Conservation (phyloP, 306 rosid species). For the Sindora glabra region DNA sequence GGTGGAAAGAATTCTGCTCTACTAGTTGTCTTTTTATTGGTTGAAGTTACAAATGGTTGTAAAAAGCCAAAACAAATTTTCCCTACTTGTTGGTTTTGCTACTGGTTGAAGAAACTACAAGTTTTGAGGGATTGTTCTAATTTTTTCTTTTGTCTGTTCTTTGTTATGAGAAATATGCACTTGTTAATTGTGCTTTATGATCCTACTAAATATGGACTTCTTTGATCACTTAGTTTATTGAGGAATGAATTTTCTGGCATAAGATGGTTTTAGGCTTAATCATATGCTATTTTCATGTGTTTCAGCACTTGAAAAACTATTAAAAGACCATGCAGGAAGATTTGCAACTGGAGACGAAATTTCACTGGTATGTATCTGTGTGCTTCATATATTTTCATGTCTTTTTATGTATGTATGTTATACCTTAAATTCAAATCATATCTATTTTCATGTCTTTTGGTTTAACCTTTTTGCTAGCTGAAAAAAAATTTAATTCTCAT, state of each 20-base stretch:
- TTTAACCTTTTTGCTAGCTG: no score
- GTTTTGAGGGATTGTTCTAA: background rate
- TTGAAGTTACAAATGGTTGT: no score
- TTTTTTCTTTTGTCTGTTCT: background rate
- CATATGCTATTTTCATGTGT: background rate
- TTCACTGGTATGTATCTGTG: background rate
- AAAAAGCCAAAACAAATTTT: no score
- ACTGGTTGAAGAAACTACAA: background rate
- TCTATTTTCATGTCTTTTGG: no score
- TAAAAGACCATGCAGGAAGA: constrained; percentile 41
- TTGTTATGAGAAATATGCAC: no score
- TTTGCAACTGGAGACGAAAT: constrained; percentile 36
- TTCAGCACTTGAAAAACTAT: constrained; percentile 49
- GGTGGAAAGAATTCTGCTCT: background rate
- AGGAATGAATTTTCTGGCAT: background rate
- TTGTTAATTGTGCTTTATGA: background rate
- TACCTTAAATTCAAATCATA: background rate
- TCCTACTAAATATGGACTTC: background rate
- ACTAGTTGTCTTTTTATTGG: no score
- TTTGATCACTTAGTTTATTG: no score
- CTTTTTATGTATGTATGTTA: background rate
- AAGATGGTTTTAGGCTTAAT: background rate
- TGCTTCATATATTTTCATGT: constrained; percentile 11
- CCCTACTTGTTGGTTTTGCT: background rate
- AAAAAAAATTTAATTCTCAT: background rate